Evolutionary conservation across 495 filamentous ascomycete genomes (phyloP), one percentile per base, ranked within the genome.

Genomic region (Podospora pseudopauciseta): DNA sequence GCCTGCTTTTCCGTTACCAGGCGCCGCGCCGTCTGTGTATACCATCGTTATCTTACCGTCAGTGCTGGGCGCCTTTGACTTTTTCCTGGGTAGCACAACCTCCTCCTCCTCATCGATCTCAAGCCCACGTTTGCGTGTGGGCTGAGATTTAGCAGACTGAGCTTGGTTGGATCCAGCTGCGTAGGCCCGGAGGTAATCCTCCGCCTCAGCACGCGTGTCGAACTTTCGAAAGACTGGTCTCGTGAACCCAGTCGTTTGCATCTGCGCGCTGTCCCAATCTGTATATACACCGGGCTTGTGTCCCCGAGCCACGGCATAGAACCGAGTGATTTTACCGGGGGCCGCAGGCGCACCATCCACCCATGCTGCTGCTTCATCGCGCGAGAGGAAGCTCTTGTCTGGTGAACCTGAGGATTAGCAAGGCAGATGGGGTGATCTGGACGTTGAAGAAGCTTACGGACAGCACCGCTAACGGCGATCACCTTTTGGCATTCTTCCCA

Each of bases 1-100:
- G 6, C 87, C 84, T 0, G 78, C 72, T 63, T 83, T 84, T 15
- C 95, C 95, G 79, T 99, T 98, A 59, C 87, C 84, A 27, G 90
- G 82, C 69, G 87, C 85, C 68, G 91, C 95, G 13, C 95, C 95
- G 76, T 99, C 95, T 1, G 95, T 98, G 78, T 92, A 97, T 63
- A 97, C 91, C 44, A 87, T 49, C 2, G 30, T 63, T 9, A 32
- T 32, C 30, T 32, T 4, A 32, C 30, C 7, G 3, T 4, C 30
- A 5, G 30, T 7, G 30, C 7, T 32, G 30, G 3, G 0, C 61
- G 16, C 30, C 75, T 89, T 92, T 73, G 87, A 77, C 68, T 85
- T 85, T 53, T 89, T 90, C 0, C 84, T 84, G 1, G 75, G 72
- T 1, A 83, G 81, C 49, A 4, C 80, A 79, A n/a, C 82, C 15